Conservation (phyloP, 2,329 filamentous ascomycete genomes). For the Colletotrichum sp. region DNA sequence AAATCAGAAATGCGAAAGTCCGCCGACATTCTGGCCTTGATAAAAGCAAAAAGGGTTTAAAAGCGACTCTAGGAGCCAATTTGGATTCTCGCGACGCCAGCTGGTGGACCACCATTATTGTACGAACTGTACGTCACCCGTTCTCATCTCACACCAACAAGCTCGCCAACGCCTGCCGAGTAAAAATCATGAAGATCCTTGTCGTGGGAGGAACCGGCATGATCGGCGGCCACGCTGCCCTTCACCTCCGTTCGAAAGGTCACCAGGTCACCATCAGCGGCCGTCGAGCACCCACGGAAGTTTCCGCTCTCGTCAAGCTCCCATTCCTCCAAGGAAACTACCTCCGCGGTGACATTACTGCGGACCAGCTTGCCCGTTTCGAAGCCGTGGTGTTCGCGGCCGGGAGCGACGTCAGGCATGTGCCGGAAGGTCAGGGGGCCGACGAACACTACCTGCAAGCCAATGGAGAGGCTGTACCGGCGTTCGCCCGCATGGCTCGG, state of each 20-base stretch:
- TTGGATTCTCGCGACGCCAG: background rate
- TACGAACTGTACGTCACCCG: background rate
- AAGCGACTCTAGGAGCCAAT: background rate
- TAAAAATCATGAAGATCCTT: background rate
- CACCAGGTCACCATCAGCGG: conserved; percentile 1
- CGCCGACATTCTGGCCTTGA: rapidly evolving
- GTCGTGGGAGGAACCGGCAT: conserved; percentile 6
- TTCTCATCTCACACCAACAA: background rate
- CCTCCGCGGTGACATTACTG: background rate
- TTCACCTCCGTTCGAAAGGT: background rate
- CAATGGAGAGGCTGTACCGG: background rate
- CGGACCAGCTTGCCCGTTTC: background rate
- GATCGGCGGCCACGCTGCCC: conserved; percentile 9
- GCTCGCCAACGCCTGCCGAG: background rate
- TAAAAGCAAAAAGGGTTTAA: background rate
- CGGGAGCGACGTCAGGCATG: conserved; percentile 10
- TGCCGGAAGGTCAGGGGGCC: background rate
- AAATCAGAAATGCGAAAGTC: background rate
- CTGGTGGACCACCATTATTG: background rate
- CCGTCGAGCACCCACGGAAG: background rate
- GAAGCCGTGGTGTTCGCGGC: conserved; percentile 10
- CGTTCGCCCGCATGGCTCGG: background rate
- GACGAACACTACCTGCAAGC: background rate
- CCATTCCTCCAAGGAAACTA: conserved; percentile 2
- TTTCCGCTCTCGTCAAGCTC: background rate